phyloP scores from a whole-genome alignment of 257 asterid species.

The Fraxinus americana region DNA sequence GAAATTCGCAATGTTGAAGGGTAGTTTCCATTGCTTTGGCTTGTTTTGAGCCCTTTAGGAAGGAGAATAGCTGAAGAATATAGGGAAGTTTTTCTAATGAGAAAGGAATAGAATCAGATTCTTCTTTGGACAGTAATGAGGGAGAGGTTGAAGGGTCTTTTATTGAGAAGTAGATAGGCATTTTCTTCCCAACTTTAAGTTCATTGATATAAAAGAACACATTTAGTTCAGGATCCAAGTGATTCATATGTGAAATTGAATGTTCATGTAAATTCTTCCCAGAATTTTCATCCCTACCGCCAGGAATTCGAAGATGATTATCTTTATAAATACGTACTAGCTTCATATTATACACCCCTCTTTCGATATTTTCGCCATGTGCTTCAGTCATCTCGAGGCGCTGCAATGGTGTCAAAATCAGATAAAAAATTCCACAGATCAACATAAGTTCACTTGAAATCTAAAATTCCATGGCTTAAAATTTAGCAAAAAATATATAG shows the following conservation, averaged over 20 bases:
- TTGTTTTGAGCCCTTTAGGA: conserved; percentile 52
- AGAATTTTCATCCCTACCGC: conserved; percentile 1
- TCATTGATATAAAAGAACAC: conserved; percentile 56
- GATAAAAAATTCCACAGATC: background rate
- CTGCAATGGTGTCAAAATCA: conserved; percentile 26
- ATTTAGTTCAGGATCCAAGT: conserved; percentile 52
- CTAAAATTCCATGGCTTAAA: too few species aligned
- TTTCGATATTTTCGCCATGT: conserved; percentile 10
- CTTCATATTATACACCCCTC: too few species aligned
- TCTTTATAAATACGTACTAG: background rate
- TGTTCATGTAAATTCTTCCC: conserved; percentile 15
- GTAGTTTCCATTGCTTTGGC: conserved; percentile 65
- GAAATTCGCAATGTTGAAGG: conserved; percentile 68
- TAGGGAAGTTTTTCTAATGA: conserved; percentile 38
- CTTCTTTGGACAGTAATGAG: conserved; percentile 57
- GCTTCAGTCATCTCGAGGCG: conserved; percentile 30
- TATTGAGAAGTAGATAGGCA: conserved; percentile 56
- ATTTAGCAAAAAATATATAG: too few species aligned
- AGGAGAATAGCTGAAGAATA: conserved; percentile 55
- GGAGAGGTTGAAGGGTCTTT: conserved; percentile 58
- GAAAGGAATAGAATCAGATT: conserved; percentile 78
- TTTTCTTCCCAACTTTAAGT: conserved; percentile 50
- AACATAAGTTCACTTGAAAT: too few species aligned
- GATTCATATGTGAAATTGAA: conserved; percentile 16
- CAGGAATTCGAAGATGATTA: conserved; percentile 31